Evolutionary conservation across 192 early-diverging fungal genomes (phyloP), one percentile per base, ranked within the genome.

Genomic region (Podila epigama): DNA sequence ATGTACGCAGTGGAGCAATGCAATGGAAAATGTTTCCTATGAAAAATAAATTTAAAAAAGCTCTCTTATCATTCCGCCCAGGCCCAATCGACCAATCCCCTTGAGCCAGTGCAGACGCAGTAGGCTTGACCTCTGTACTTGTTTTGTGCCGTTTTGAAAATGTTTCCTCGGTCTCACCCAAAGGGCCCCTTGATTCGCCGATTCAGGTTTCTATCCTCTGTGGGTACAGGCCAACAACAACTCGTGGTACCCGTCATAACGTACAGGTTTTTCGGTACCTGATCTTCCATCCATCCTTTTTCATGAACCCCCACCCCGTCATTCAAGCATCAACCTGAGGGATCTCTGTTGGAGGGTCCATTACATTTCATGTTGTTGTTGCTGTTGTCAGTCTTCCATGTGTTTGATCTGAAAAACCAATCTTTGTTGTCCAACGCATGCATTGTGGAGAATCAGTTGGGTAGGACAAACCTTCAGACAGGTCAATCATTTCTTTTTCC

Each of bases 61-160:
- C n/a, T n/a, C n/a, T 48, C 44, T 48, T 48, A 48, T 48, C 44
- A 48, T 48, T 22, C n/a, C 44, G 25, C 44, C 44, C n/a, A n/a
- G 44, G 25, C 25, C 44, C 8, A 48, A 48, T 48, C 44, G 20
- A 48, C 44, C 44, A 48, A 48, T 48, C 44, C 44, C 44, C 20
- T 18, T 48, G 44, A 18, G n/a, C n/a, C n/a, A n/a, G n/a, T n/a
- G n/a, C n/a, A n/a, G n/a, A n/a, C n/a, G n/a, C n/a, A n/a, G 25
- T 20, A 39, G 13, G 7, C 10, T 48, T 5, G n/a, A 18, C 2
- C n/a, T 48, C 15, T 48, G n/a, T 18, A 22, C 44, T 48, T 22
- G 1, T 22, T 20, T 48, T 48, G 44, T 48, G 44, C 44, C 44
- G 44, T 48, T 48, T 48, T 48, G 44, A 48, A 48, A 48, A 48